Base-by-base conservation (phyloP, 139 green algal species). In the Ettlia oleoabundans region DNA sequence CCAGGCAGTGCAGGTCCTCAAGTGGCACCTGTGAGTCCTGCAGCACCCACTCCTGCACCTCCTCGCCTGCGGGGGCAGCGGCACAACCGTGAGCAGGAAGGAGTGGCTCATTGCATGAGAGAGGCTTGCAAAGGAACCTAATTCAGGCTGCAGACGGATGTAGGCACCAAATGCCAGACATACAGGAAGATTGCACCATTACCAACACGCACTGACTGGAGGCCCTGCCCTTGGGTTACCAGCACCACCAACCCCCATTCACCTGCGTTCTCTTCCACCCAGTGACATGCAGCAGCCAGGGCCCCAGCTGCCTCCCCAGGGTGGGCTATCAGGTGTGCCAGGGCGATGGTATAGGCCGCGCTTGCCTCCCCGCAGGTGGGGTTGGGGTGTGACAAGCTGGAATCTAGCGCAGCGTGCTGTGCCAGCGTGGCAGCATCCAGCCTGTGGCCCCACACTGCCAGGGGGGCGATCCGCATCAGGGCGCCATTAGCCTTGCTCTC, bases 311-410 rank as follows among this genome's bases (percentile, higher is more conserved):
- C 82, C 43, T 91, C 81, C 0, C 74, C 84, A 1, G 85, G 78
- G 24, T 82, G 26, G 1, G 67, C 77, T 21, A 92, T 90, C 8
- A 92, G 86, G 75, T 88, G 81, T 3, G 78, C 78, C 13, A 89
- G 65, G 4, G 87, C 87, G 19, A 91, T 80, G 75, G 78, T 85
- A 81, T 92, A 92, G 0, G 74, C 79, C 13, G 82, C 89, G 63
- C 69, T 91, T 72, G 72, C 76, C 6, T 90, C 69, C 1, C 30
- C 47, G 35, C 71, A 78, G 10, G 71, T 61, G 0, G 47, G 47
- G 47, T 78, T 78, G n/a, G 71, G 71, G 71, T 78, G 71, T 19
- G 43, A 65, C 1, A 78, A 47, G 43, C 71, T 61, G 13, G 47
- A 43, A 21, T 78, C 71, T 3, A 38, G 6, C 13, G 33, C 51